Evolutionary conservation across 1,284 basidiomycete genomes (phyloP), one percentile per base, ranked within the genome.

Genomic region (Apiotrichum veenhuisii): DNA sequence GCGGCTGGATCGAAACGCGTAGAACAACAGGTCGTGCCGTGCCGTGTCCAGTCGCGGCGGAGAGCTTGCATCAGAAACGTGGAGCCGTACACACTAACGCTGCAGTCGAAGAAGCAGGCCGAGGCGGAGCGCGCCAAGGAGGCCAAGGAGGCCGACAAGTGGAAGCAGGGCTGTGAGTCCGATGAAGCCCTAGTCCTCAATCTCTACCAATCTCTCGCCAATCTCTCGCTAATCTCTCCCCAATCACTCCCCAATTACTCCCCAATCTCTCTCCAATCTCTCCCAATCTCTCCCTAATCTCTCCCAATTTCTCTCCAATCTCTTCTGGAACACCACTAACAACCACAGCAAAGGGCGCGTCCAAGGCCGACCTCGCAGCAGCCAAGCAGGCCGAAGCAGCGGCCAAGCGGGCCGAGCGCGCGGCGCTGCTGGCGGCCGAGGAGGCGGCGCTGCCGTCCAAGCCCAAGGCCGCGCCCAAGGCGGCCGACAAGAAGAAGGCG

Each of bases 81-180:
- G n/a, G n/a, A n/a, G n/a, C n/a, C n/a, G 5, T 18, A 17, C 20
- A 23, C 10, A 20, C 40, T 50, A 22, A 51, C 44, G 1, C 52
- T 17, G 14, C 69, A 91, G 88, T 88, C 88, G 71, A 80, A 79
- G 58, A 84, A 69, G 59, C 42, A 57, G 34, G 64, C 59, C 40
- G 64, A 53, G 10, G 64, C 60, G 12, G 55, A 54, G 14, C 65
- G 70, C 46, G 64, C 57, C 18, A 77, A 76, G 62, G 80, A 80
- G 57, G 74, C 73, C 11, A 77, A 87, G 67, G 93, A 94, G 68
- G 86, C 86, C 1, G 84, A 83, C 0, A 82, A 84, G 63, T 98
- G 94, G 94, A 73, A 80, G 17, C 82, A 88, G 49, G 87, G 87
- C 2, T 73, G 82, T 38, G 87, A 86, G 73, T 74, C 30, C 30